Evolutionary conservation across 2,329 filamentous ascomycete genomes (phyloP), one percentile per base, ranked within the genome.

Genomic region (Chrysoporthe deuterocubensis): DNA sequence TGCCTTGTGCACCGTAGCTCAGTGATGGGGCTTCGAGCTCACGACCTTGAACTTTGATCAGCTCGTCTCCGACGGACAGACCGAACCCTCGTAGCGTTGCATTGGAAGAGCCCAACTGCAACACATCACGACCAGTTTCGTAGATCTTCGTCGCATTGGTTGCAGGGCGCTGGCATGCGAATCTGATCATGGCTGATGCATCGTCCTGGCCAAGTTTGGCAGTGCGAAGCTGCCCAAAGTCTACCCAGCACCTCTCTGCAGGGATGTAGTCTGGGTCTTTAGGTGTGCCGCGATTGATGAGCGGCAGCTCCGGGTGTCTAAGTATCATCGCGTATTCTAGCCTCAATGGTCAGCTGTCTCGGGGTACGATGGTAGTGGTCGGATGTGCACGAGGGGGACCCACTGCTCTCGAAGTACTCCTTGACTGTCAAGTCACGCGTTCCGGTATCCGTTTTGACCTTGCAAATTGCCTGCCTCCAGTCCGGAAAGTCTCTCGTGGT

Each of bases 31-130:
- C 50, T 16, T 34, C 26, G 11, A 54, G 50, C 50, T 54, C 50
- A 6, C 94, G 89, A 1, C 88, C 94, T 0, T 83, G 82, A 0
- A 97, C 91, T 0, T 91, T 91, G 44, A 97, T 81, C 44, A 97
- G 83, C 1, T 81, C 77, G 14, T 85, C 84, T 7, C 81, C 82
- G 3, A 94, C 84, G 1, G 79, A 78, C 69, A 96, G 82, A 5
- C 90, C 90, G 69, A 94, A 96, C 2, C 81, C 72, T 13, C 32
- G 11, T 7, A 54, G 4, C n/a, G 54, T 57, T 18, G n/a, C 11
- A 26, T 54, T 32, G 50, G 50, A 54, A 6, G 50, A 34, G 54
- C 9, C 54, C 54, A 57, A 32, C 11, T 57, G 54, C 16, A 57
- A 32, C 54, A 40, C 54, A 8, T 14, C 34, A 57, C 34, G 54